Evolutionary conservation across 345 rosid species (phyloP), one percentile per base, ranked within the genome.

Genomic region (Eucalyptus microcorys): DNA sequence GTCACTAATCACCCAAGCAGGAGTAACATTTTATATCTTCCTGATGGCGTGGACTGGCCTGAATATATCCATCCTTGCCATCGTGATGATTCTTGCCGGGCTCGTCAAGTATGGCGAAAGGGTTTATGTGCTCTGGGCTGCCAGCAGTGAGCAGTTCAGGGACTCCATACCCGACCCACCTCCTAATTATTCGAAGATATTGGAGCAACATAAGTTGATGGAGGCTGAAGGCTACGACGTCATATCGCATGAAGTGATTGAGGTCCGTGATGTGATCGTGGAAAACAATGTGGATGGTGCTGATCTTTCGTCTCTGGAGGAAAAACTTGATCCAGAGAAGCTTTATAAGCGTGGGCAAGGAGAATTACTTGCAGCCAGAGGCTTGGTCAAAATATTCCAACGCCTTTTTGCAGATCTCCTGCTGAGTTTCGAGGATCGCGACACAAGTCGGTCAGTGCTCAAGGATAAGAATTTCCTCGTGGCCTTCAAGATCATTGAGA

Each of bases 401-500:
- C 71, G 64, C 16, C 64, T 55, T 37, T 86, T 86, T 19, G 64
- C 66, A 4, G 68, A 86, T 86, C 87, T 52, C 16, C 87, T 53
- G 64, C 48, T 53, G 34, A 86, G 87, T 40, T 52, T 52, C 2
- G n/a, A 53, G 27, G 87, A 86, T 37, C 17, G 68, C 32, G n/a
- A 86, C 15, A 49, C 87, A 42, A 49, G 87, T 37, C 5, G 2
- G 61, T n/a, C n/a, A 14, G 22, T 47, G 40, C 47, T 86, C 14
- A 21, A 34, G 11, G 71, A 4, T 52, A 52, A 86, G 66, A 7
- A 49, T n/a, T 9, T 30, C 32, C 42, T 7, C 17, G 13, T 8
- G 17, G 95, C 92, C 30, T 90, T 93, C 85, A 86, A 87, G 5
- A 52, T 95, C 59, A 85, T 93, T 1, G 94, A 92, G 87, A 90